Evolutionary conservation across 345 rosid species (phyloP), one percentile per base, ranked within the genome.

Genomic region (Moricandia arvensis): DNA sequence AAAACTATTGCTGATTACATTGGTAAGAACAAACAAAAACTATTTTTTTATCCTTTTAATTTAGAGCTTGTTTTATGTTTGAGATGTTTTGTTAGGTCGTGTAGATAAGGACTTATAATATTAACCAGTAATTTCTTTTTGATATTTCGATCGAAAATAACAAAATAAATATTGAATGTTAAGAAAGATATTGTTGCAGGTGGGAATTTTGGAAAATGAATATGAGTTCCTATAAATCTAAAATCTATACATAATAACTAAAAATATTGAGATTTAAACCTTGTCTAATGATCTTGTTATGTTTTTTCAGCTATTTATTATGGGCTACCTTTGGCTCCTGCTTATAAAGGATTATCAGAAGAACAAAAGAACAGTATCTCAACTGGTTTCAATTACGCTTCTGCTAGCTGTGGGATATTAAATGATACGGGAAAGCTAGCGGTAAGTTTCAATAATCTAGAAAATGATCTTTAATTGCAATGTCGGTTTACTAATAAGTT

Each of bases 1-100:
- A 75, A 77, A 55, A 68, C 84, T 13, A 79, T 85, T 13, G 66
- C 86, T 1, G 89, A 86, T 70, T 66, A 72, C 11, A 10, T 75
- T 60, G 87, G 89, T 84, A 77, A 60, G 68, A 49, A 49, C n/a
- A 45, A 45, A 45, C 17, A 45, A 41, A 53, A 27, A 12, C 6
- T 7, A 16, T 58, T 13, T 18, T 59, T 2, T 15, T n/a, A 15
- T 13, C 17, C 16, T 59, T 7, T 49, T 49, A 6, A 21, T 11
- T 9, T 6, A 7, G 11, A 34, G n/a, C 7, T 18, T 18, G n/a
- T 16, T 43, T 43, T 10, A 60, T 60, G 45, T 69, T 38, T 38
- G 49, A 43, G 49, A 4, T 8, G 11, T 61, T 26, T 2, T 57
- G 4, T n/a, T 26, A 4, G 15, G 33, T 57, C 0, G 31, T 55